phyloP scores from a whole-genome alignment of 805 yeast genomes.

The Saccharomycopsis fermentans region DNA sequence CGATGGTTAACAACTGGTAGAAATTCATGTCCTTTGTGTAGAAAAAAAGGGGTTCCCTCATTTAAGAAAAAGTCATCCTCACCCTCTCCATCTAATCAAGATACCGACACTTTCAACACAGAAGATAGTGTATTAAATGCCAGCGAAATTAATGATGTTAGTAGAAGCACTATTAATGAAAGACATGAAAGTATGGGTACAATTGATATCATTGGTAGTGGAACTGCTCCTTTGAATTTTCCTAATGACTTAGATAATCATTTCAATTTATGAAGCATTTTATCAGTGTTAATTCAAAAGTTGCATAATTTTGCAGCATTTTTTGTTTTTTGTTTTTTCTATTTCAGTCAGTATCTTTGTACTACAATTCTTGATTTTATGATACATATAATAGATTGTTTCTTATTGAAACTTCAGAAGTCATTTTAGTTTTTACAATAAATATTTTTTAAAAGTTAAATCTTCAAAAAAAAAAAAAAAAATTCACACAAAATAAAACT shows the following conservation, averaged over 20 bases:
- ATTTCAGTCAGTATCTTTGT: background rate
- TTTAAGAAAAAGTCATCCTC: constrained; percentile 6
- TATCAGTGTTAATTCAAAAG: background rate
- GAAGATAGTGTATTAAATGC: background rate
- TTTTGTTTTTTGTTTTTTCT: background rate
- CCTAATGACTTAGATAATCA: background rate
- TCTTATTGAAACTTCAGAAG: too few relatives aligned
- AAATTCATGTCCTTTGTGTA: constrained; percentile 50
- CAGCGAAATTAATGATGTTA: background rate
- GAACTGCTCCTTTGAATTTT: background rate
- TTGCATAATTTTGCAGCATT: background rate
- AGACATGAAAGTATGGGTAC: background rate
- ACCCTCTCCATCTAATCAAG: background rate
- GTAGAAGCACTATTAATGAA: background rate
- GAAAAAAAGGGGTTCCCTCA: constrained; percentile 33
- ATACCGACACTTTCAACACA: background rate
- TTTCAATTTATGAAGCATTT: background rate
- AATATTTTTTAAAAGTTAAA: background rate
- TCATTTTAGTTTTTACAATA: too few relatives aligned
- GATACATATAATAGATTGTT: too few relatives aligned
- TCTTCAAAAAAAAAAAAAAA: background rate
- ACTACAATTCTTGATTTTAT: background rate
- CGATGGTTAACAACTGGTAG: constrained; percentile 44
- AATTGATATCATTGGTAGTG: background rate
- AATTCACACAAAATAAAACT: background rate